A percentile compares a stretch with the other conserved stretches of the same genome.
Conservation (phyloP, 768 basidiomycete species). For the Mycena vulgaris region DNA sequence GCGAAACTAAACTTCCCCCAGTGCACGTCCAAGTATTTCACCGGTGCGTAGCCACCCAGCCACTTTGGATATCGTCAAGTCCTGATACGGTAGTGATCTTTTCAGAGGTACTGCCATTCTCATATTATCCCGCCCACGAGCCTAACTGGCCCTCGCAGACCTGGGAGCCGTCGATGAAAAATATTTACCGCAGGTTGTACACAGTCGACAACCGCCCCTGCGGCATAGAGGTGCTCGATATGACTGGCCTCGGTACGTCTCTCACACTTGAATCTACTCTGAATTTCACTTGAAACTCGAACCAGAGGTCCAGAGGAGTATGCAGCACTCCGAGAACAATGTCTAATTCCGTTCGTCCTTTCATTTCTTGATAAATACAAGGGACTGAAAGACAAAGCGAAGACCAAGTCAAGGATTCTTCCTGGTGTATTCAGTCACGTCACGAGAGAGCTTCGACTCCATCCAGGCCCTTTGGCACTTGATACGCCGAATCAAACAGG, state of each 20-base stretch:
- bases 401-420: conserved; percentile 97
- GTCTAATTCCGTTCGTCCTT: background rate
- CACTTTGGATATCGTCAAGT: too few relatives aligned
- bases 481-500: conserved; percentile 88
- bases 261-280: too few relatives aligned
- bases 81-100: background rate
- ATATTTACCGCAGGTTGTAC: background rate
- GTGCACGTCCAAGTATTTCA: background rate
- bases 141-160: background rate
- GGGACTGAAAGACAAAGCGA: background rate
- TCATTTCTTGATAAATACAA: background rate
- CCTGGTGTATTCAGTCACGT: conserved; percentile 95
- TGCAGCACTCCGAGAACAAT: background rate
- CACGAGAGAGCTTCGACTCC: conserved; percentile 89
- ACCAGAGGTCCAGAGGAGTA: too few relatives aligned
- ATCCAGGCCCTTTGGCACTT: conserved; percentile 91
- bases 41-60: background rate
- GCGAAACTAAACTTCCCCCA: background rate
- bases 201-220: background rate
- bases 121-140: background rate
- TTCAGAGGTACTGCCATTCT: background rate
- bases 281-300: too few relatives aligned
- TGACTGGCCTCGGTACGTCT: background rate
- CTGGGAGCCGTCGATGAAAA: background rate
- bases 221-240: background rate